Evolutionary conservation across 805 yeast species (phyloP), one percentile per base, ranked within the genome.

Genomic region (Candida xiaguanensis): DNA sequence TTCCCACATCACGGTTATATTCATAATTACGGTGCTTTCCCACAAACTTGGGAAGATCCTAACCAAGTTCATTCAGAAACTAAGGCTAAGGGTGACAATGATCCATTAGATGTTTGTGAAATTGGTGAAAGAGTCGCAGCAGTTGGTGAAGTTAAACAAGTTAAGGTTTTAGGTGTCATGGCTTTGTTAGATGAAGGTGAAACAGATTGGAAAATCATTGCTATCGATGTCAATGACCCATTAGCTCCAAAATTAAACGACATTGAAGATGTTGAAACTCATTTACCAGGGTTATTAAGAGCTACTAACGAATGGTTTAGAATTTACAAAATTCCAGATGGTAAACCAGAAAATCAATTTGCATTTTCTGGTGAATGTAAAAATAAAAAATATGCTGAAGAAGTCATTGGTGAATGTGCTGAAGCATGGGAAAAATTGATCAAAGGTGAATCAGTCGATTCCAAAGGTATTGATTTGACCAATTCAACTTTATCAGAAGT

Each of bases 1-100:
- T 91, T 91, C 87, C 99, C 99, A 39, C 95, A 86, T 75, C 95
- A 93, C 65, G 99, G 99, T 55, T 91, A 93, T 75, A 91, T 91
- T 53, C 96, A 89, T 74, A 93, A 93, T 75, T 91, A 91, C 65
- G 99, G 98, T 65, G 97, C 97, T 36, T 85, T 91, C 78, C 98
- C 98, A 50, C 97, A 91, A 66, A 82, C 89, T 34, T 82, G 89
- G 89, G 89, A 82, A 64, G 86, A 82, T 56, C 75, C 75, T 34
- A 63, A 86, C 80, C 63, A 78, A 67, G 55, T 74, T 52, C 60
- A 61, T 65, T 59, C 85, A 69, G 68, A 85, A 77, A 69, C 84
- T 77, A 54, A 79, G 47, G 63, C 63, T 28, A 58, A 64, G 44
- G 99, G 99, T 45, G 99, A 91, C 65, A 86, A 88, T 56, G 99